Evolutionary conservation across 2,329 filamentous ascomycete species (phyloP).

Genomic region (Thyridium curvatum): DNA sequence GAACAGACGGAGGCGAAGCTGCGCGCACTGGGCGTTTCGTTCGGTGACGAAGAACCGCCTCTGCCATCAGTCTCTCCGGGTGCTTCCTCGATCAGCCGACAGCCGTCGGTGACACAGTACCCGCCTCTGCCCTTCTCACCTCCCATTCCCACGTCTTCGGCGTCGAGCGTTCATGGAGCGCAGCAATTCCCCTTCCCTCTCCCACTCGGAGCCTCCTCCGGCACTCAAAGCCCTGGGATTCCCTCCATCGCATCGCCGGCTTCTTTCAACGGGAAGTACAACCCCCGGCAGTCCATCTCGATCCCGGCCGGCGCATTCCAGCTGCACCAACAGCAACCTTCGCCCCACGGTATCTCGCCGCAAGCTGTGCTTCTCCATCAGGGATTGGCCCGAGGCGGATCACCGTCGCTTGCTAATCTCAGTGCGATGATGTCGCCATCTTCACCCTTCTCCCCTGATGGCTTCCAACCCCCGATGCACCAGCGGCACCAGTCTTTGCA

Average conservation of each 20-base stretch:
- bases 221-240: conserved; percentile 56
- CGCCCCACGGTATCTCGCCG: conserved; percentile 51
- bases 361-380: conserved; percentile 48
- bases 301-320: conserved; percentile 60
- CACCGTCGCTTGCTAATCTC: conserved; percentile 54
- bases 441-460: conserved; percentile 55
- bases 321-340: conserved; percentile 52
- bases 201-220: conserved; percentile 52
- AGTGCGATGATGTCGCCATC: conserved; percentile 55
- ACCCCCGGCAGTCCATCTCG: conserved; percentile 67
- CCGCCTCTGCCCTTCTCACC: conserved; percentile 77
- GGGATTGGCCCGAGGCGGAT: conserved; percentile 48
- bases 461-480: conserved; percentile 37
- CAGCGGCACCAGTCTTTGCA: conserved; percentile 55
- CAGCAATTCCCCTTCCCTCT: conserved; percentile 50
- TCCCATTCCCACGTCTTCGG: conserved; percentile 72
- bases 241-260: conserved; percentile 66
- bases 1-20: conserved; percentile 87
- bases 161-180: conserved; percentile 59
- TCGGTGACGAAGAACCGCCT: conserved; percentile 65
- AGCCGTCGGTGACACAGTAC: conserved; percentile 63
- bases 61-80: conserved; percentile 60
- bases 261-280: conserved; percentile 60
- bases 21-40: conserved; percentile 79
- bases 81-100: conserved; percentile 54